Conservation (phyloP, 108 stramenopile species). For the Nitzschia sp. region DNA sequence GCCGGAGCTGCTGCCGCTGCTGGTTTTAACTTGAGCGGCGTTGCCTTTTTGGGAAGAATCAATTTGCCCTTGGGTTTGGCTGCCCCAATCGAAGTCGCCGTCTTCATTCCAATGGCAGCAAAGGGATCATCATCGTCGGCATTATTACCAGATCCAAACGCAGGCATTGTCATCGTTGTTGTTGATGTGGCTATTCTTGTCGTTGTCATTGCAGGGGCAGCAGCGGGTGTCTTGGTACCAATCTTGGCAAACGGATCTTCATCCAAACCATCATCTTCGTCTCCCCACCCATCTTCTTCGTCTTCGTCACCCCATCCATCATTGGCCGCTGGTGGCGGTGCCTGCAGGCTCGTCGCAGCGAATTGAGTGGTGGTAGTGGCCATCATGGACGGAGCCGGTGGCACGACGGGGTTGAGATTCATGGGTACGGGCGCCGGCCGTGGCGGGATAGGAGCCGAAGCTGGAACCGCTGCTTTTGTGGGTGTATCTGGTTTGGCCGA, state of each 20-base stretch:
- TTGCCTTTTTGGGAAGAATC: slow-evolving; percentile 33
- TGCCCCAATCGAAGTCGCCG: slow-evolving; percentile 18
- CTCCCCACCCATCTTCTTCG: slow-evolving; percentile 45
- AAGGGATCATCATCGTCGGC: slow-evolving; percentile 60
- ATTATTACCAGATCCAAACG: not conserved
- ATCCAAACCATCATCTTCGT: slow-evolving; percentile 34
- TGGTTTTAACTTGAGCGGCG: slow-evolving; percentile 20
- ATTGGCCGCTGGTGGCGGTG: slow-evolving; percentile 34
- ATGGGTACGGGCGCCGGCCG: slow-evolving; percentile 18
- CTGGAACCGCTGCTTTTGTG: slow-evolving; percentile 25
- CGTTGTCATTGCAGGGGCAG: not conserved
- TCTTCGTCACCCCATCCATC: slow-evolving; percentile 60
- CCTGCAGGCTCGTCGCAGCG: slow-evolving; percentile 10
- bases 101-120: slow-evolving; percentile 59
- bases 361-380: slow-evolving; percentile 14
- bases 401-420: no score
- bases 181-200: not conserved
- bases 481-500: slow-evolving; percentile 25
- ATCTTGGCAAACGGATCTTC: slow-evolving; percentile 33
- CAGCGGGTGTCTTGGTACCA: not conserved
- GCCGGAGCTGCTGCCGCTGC: slow-evolving; percentile 32
- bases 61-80: slow-evolving; percentile 20
- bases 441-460: slow-evolving; percentile 14
- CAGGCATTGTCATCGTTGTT: not conserved
- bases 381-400: not conserved